These are phyloP conservation scores for Pythium rishiriense DNA, from an alignment of 352 stramenopile species.

Conservation along the genomic window DNA sequence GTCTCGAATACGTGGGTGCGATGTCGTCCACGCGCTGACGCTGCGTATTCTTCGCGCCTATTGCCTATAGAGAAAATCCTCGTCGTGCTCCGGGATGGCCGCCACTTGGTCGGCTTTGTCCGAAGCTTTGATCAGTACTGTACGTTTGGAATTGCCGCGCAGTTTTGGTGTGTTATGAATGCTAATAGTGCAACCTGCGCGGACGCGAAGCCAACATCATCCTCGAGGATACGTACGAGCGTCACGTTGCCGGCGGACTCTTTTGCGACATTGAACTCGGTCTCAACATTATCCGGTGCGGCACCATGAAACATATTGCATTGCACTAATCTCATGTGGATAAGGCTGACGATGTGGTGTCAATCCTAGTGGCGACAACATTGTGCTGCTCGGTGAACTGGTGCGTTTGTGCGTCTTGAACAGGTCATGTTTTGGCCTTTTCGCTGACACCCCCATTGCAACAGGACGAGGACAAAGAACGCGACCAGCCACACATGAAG, in stretches of 20 bases:
- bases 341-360: neutral
- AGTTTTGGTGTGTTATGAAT: neutral
- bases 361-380: constrained; percentile 75
- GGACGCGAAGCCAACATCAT: constrained; percentile 93
- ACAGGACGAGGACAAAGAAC: constrained; percentile 81
- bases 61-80: constrained; percentile 73
- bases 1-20: neutral
- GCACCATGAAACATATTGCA: neutral
- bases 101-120: constrained; percentile 92
- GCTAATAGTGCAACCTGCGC: neutral
- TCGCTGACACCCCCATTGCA: neutral
- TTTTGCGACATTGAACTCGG: constrained; percentile 96
- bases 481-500: constrained; percentile 82
- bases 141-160: constrained; percentile 30
- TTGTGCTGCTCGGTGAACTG: constrained; percentile 84
- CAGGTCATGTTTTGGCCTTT: neutral
- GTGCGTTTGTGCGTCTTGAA: constrained; percentile 32
- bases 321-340: neutral
- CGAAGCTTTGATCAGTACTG: constrained; percentile 89
- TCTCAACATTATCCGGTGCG: constrained; percentile 94
- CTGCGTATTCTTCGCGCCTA: neutral
- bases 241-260: constrained; percentile 80
- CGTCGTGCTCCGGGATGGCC: constrained; percentile 94
- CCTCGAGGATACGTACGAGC: constrained; percentile 94
- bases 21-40: neutral